phyloP scores from a whole-genome alignment of 495 filamentous ascomycete genomes.

The Neurospora tetraspora region DNA sequence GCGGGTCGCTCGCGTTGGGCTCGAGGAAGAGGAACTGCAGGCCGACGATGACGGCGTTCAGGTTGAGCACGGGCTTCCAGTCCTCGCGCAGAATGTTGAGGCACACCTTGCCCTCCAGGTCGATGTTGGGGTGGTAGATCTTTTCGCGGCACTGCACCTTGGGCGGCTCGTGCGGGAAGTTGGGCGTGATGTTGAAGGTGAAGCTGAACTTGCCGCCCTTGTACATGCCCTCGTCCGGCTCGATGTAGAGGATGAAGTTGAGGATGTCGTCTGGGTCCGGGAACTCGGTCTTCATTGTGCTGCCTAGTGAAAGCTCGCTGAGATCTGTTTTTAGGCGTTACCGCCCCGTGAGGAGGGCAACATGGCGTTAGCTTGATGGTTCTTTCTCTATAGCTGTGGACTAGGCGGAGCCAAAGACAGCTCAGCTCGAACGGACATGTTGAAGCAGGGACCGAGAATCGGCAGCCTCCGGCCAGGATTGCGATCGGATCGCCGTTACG shows the following conservation, averaged over 20 bases:
- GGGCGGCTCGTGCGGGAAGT: constrained; percentile 94
- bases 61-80: constrained; percentile 96
- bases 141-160: constrained; percentile 98
- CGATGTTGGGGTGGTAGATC: constrained; percentile 99
- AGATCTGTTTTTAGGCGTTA: constrained; percentile 51
- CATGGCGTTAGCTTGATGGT: background rate
- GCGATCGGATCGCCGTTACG: background rate
- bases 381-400: background rate
- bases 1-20: constrained; percentile 90
- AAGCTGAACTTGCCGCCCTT: constrained; percentile 83
- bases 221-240: constrained; percentile 98
- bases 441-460: background rate
- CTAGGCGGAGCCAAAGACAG: background rate
- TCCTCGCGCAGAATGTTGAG: constrained; percentile 94
- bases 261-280: constrained; percentile 94
- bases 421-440: background rate
- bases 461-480: background rate
- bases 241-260: constrained; percentile 87
- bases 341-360: background rate
- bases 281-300: constrained; percentile 87
- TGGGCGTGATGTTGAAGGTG: constrained; percentile 82
- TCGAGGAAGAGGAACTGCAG: constrained; percentile 98
- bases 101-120: constrained; percentile 95
- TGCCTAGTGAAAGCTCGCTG: constrained; percentile 78
- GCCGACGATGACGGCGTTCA: constrained; percentile 94